Percentiles rank a stretch among this genome's conserved stretches.
These are phyloP conservation scores for Seiridium unicorne DNA, from an alignment of 2,329 filamentous ascomycete species.

Conservation along the genomic window DNA sequence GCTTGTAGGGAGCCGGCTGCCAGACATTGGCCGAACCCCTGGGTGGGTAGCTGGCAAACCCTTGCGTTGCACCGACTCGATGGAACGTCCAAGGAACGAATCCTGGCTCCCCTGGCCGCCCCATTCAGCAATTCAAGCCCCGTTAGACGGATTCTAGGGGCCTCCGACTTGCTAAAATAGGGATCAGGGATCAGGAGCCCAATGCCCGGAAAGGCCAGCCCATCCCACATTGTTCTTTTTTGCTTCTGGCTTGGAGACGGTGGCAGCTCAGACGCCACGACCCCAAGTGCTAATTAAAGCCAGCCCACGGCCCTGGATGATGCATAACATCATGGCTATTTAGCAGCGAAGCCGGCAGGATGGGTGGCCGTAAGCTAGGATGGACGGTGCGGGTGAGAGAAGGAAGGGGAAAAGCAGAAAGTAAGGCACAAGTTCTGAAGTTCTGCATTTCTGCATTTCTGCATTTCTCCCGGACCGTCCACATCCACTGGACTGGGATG, in stretches of 20 bases:
- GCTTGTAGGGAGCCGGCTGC: neutral
- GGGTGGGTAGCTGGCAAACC: neutral
- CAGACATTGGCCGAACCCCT: constrained; percentile 1
- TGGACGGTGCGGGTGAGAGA: too few relatives aligned
- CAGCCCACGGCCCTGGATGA: neutral
- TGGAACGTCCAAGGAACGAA: constrained; percentile 4
- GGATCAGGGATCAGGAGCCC: neutral
- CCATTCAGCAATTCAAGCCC: neutral
- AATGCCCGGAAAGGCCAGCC: neutral
- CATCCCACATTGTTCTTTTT: constrained; percentile 9
- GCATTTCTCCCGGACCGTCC: too few relatives aligned
- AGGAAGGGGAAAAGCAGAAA: neutral
- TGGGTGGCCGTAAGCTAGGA: too few relatives aligned
- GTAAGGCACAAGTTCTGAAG: neutral
- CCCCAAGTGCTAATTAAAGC: constrained; percentile 6
- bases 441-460: too few relatives aligned
- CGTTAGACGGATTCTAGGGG: constrained; percentile 1
- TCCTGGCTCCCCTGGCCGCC: neutral
- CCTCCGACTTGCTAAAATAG: neutral
- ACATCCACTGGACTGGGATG: too few relatives aligned
- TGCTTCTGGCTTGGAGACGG: constrained; percentile 6
- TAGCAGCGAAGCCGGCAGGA: neutral
- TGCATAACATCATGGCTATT: neutral
- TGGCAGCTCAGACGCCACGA: constrained; percentile 4
- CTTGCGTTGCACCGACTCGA: constrained; percentile 1